These are phyloP conservation scores for Sophora flavescens DNA, from an alignment of 306 rosid species.

Conservation along the genomic window DNA sequence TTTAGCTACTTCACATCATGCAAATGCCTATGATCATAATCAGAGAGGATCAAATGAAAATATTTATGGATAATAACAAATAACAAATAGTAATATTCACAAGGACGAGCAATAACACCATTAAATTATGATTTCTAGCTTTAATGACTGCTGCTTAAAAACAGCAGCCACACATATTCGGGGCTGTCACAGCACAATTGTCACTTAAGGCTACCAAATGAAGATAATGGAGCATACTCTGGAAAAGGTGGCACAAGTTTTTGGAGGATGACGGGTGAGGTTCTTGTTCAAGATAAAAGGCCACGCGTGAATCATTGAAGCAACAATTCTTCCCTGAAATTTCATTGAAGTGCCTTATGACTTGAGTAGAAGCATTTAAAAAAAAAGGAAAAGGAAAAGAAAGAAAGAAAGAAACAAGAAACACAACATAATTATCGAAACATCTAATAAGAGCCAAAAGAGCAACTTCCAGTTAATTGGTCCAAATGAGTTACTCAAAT, in stretches of 20 bases:
- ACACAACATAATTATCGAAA: constrained; percentile 16
- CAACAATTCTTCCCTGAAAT: constrained; percentile 88
- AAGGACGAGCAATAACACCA: constrained; percentile 30
- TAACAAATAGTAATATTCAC: not conserved
- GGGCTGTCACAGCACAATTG: constrained; percentile 29
- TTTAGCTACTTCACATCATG: constrained; percentile 32
- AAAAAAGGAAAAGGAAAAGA: not conserved
- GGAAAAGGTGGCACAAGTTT: constrained; percentile 91
- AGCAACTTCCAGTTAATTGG: constrained; percentile 30
- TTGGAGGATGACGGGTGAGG: constrained; percentile 93
- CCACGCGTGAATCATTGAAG: constrained; percentile 88
- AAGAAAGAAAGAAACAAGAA: constrained; percentile 15
- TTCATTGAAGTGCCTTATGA: constrained; percentile 43
- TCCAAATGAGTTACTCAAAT: constrained; percentile 28
- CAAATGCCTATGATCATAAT: constrained; percentile 24
- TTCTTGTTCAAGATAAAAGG: constrained; percentile 75
- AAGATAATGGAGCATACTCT: constrained; percentile 68
- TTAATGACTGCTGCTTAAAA: constrained; percentile 8
- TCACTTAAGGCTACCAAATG: constrained; percentile 36
- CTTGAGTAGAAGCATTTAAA: constrained; percentile 36
- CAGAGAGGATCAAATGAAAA: constrained; percentile 8
- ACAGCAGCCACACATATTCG: constrained; percentile 28
- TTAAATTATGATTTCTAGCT: not conserved
- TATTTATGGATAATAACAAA: constrained; percentile 5
- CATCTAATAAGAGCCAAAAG: constrained; percentile 14